Conservation (phyloP, 768 basidiomycete species). For the Melanogaster broomeanus region DNA sequence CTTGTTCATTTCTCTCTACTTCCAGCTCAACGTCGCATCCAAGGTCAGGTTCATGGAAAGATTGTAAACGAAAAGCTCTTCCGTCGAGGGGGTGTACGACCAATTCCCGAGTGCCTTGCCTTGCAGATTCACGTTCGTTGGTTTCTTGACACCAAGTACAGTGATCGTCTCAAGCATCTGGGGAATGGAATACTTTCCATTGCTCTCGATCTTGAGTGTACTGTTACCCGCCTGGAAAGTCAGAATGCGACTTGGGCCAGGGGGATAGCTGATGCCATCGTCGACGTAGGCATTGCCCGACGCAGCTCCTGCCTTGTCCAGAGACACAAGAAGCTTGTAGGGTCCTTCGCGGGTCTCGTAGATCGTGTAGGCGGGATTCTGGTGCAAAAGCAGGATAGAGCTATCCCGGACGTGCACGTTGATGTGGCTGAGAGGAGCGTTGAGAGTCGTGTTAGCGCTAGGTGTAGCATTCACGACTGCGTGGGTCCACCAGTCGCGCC, state of each 20-base stretch:
- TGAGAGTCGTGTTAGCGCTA: conserved; percentile 49
- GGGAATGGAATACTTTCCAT: conserved; percentile 33
- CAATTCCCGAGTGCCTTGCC: conserved; percentile 36
- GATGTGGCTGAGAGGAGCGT: conserved; percentile 74
- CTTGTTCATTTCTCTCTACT: conserved; percentile 4
- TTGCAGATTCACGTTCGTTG: conserved; percentile 41
- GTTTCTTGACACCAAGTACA: conserved; percentile 56
- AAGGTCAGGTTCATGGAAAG: conserved; percentile 47
- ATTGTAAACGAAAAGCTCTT: conserved; percentile 42
- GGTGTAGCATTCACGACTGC: conserved; percentile 45
- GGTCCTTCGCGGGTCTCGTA: conserved; percentile 64
- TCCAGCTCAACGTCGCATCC: conserved; percentile 37
- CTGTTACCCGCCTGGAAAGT: conserved; percentile 41
- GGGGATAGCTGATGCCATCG: conserved; percentile 64
- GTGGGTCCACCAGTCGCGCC: conserved; percentile 79
- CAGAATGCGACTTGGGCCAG: conserved; percentile 52
- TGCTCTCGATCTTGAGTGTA: conserved; percentile 38
- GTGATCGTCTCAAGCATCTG: conserved; percentile 55
- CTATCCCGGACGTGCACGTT: conserved; percentile 76
- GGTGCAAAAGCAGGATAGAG: conserved; percentile 63
- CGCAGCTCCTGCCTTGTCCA: conserved; percentile 47
- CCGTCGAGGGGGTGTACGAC: conserved; percentile 40
- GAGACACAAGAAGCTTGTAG: conserved; percentile 63
- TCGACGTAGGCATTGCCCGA: conserved; percentile 67
- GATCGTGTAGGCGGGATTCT: conserved; percentile 64